Percentiles rank a stretch among this genome's conserved stretches.
These are phyloP conservation scores for Malbranchea zuffiana DNA, from an alignment of 2,329 filamentous ascomycete species.

Conservation along the genomic window DNA sequence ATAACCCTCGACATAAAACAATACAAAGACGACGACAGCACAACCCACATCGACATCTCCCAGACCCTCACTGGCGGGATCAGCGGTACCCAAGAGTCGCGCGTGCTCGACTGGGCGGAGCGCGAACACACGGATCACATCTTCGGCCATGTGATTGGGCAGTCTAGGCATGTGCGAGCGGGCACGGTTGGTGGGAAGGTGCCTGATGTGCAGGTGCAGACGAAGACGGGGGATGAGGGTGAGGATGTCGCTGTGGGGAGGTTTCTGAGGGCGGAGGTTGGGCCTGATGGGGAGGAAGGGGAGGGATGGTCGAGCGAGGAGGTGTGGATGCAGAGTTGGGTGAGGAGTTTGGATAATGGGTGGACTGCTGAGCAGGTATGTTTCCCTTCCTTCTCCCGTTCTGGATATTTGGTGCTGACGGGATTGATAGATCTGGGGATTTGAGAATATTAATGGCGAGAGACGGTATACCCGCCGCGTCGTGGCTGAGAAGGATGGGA, in stretches of 20 bases:
- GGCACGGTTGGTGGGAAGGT: conserved; percentile 29
- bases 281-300: conserved; percentile 46
- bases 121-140: conserved; percentile 66
- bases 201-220: conserved; percentile 27
- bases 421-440: conserved; percentile 35
- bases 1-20: conserved; percentile 55
- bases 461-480: conserved; percentile 35
- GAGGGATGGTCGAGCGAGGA: conserved; percentile 46
- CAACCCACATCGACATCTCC: conserved; percentile 58
- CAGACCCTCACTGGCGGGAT: conserved; percentile 63
- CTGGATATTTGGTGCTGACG: conserved; percentile 1
- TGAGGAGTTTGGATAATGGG: conserved; percentile 36
- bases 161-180: conserved; percentile 40
- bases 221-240: conserved; percentile 29
- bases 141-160: conserved; percentile 61
- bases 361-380: conserved; percentile 48
- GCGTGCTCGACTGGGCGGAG: conserved; percentile 46
- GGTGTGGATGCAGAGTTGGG: conserved; percentile 40
- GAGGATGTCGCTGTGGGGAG: conserved; percentile 29
- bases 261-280: conserved; percentile 32
- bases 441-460: conserved; percentile 33
- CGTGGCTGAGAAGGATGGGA: conserved; percentile 29
- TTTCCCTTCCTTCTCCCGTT: not conserved
- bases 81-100: conserved; percentile 51
- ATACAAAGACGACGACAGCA: conserved; percentile 37